These are phyloP conservation scores for Colletotrichum sp. DNA, from an alignment of 2,329 filamentous ascomycete genomes.

Conservation along the genomic window DNA sequence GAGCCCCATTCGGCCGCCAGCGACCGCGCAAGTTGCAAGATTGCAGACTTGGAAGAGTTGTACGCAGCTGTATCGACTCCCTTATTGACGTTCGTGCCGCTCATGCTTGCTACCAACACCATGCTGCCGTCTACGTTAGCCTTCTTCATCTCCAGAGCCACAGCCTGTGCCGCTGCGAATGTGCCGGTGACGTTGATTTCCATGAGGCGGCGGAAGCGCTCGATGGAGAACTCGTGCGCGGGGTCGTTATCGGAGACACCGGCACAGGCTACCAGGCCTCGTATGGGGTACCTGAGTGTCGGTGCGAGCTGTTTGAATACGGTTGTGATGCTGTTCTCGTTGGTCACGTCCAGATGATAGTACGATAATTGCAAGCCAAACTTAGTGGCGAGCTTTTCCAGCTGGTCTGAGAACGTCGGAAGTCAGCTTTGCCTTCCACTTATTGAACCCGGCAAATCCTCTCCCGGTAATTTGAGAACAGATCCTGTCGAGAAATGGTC, in stretches of 20 bases:
- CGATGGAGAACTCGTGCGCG: slow-evolving; percentile 28
- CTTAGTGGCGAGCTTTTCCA: slow-evolving; percentile 1
- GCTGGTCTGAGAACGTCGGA: neutral
- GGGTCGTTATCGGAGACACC: slow-evolving; percentile 32
- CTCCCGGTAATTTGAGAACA: neutral
- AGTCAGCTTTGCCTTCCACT: neutral
- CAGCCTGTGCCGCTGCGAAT: slow-evolving; percentile 50
- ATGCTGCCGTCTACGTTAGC: slow-evolving; percentile 46
- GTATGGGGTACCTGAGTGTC: slow-evolving; percentile 27
- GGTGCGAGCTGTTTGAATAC: slow-evolving; percentile 25
- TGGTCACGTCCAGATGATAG: slow-evolving; percentile 26
- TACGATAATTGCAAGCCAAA: slow-evolving; percentile 23
- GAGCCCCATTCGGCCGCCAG: slow-evolving; percentile 59
- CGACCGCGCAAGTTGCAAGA: slow-evolving; percentile 54
- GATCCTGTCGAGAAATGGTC: neutral
- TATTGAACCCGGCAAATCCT: neutral
- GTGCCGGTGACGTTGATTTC: slow-evolving; percentile 54
- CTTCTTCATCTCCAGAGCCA: slow-evolving; percentile 49
- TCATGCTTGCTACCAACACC: slow-evolving; percentile 56
- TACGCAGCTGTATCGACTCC: slow-evolving; percentile 49
- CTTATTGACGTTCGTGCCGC: slow-evolving; percentile 33
- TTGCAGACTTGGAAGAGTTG: slow-evolving; percentile 59
- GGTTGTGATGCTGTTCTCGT: slow-evolving; percentile 18
- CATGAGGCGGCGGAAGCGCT: slow-evolving; percentile 27
- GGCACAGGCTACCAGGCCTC: slow-evolving; percentile 36